A percentile compares a stretch with the other conserved stretches of the same genome.
phyloP scores from a whole-genome alignment of 2,329 filamentous ascomycete species.

The Colletotrichum cereale region DNA sequence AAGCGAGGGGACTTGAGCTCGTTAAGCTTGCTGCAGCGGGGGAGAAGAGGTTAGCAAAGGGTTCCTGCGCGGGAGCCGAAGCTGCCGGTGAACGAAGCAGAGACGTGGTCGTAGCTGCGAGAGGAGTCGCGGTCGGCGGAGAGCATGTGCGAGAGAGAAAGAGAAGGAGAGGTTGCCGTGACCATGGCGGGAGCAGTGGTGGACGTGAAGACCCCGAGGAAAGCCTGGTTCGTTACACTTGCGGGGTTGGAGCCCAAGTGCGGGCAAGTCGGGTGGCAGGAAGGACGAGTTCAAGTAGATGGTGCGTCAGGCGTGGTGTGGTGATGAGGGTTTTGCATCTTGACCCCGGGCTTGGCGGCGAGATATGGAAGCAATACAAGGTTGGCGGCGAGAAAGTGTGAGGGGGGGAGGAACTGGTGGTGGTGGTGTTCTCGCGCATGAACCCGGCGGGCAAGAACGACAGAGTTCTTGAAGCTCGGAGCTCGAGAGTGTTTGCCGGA shows the following conservation, averaged over 20 bases:
- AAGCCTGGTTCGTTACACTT: neutral
- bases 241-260: neutral
- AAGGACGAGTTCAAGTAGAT: neutral
- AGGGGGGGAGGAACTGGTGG: neutral
- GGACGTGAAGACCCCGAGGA: neutral
- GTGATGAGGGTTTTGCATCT: neutral
- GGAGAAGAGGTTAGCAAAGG: constrained; percentile 22
- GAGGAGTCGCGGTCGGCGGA: constrained; percentile 18
- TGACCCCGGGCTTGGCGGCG: constrained; percentile 20
- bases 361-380: neutral
- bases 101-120: constrained; percentile 9
- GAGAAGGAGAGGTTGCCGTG: neutral
- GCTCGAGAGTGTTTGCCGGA: neutral
- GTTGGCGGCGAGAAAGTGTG: neutral
- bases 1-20: constrained; percentile 23
- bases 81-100: neutral
- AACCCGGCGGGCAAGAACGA: neutral
- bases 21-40: constrained; percentile 27
- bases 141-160: constrained; percentile 20
- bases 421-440: neutral
- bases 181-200: constrained; percentile 6
- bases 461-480: neutral
- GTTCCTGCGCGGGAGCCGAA: neutral
- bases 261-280: neutral
- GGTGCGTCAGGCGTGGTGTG: neutral